phyloP scores from a whole-genome alignment of 1,284 basidiomycete species.

The Filobasidium uniguttulatum region DNA sequence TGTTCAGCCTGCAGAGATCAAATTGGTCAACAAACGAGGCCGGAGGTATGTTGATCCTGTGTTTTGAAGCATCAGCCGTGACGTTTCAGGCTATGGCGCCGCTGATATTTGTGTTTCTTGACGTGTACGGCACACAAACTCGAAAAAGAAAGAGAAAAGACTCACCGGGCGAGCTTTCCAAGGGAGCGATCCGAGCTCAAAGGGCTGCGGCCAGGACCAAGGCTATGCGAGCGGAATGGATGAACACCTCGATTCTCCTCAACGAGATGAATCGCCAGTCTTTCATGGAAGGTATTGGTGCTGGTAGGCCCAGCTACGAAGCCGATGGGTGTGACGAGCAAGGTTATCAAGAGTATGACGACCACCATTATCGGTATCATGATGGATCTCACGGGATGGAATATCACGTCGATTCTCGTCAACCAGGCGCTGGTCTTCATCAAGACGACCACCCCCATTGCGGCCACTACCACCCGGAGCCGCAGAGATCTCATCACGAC shows the following conservation, averaged over 20 bases:
- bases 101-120: neutral
- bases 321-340: too few relatives aligned
- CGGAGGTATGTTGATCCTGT: conserved; percentile 4
- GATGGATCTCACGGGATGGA: neutral
- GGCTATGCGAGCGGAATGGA: conserved; percentile 27
- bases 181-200: conserved; percentile 30
- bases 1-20: conserved; percentile 13
- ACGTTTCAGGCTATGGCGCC: neutral
- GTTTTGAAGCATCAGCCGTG: neutral
- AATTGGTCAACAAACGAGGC: conserved; percentile 11
- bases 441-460: neutral
- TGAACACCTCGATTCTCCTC: conserved; percentile 25
- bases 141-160: conserved; percentile 17
- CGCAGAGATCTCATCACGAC: neutral
- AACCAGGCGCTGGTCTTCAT: neutral
- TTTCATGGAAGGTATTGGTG: too few relatives aligned
- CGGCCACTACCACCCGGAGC: neutral
- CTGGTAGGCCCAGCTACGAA: too few relatives aligned
- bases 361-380: conserved; percentile 2
- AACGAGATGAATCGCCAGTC: too few relatives aligned
- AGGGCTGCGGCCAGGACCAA: conserved; percentile 26
- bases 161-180: conserved; percentile 29
- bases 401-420: neutral
- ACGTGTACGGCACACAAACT: conserved; percentile 15
- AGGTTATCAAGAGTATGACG: neutral